A percentile compares a stretch with the other conserved stretches of the same genome.
These are phyloP conservation scores for Aquilaria malaccensis DNA, from an alignment of 345 rosid genomes.

Conservation along the genomic window DNA sequence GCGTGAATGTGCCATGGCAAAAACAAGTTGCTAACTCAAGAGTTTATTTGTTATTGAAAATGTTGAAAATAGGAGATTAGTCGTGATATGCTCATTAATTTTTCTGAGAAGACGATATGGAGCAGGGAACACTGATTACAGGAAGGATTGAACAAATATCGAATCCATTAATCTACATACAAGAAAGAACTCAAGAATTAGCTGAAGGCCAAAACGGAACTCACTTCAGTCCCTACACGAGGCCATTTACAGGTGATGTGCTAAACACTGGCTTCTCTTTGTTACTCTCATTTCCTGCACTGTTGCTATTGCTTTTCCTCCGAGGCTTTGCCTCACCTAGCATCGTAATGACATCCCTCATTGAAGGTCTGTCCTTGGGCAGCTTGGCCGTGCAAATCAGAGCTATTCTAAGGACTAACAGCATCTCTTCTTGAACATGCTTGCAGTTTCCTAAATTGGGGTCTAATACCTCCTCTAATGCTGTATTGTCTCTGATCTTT, in stretches of 20 bases:
- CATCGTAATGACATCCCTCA: constrained; percentile 88
- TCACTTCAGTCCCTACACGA: constrained; percentile 32
- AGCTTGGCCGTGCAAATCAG: constrained; percentile 82
- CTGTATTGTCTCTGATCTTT: constrained; percentile 52
- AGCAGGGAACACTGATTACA: too few species aligned
- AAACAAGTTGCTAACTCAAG: too few species aligned
- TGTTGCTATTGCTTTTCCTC: constrained; percentile 61
- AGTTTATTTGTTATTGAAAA: too few species aligned
- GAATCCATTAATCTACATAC: constrained; percentile 29
- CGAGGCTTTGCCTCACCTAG: constrained; percentile 91
- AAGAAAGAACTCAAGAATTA: constrained; percentile 24
- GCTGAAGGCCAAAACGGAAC: constrained; percentile 4
- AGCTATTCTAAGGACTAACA: constrained; percentile 72
- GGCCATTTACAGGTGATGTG: constrained; percentile 76
- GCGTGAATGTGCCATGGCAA: too few species aligned
- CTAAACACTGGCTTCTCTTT: constrained; percentile 50
- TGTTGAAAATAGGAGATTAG: too few species aligned
- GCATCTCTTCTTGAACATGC: constrained; percentile 94
- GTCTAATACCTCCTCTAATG: constrained; percentile 66
- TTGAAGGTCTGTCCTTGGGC: constrained; percentile 87
- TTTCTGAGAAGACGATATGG: too few species aligned
- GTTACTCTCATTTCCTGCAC: constrained; percentile 25
- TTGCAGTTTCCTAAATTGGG: constrained; percentile 64
- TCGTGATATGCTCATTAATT: too few species aligned
- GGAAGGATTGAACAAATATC: constrained; percentile 6